A percentile compares a stretch with the other conserved stretches of the same genome.
Conservation (phyloP, 192 early-diverging fungal species). For the Spinellus fusiger region DNA sequence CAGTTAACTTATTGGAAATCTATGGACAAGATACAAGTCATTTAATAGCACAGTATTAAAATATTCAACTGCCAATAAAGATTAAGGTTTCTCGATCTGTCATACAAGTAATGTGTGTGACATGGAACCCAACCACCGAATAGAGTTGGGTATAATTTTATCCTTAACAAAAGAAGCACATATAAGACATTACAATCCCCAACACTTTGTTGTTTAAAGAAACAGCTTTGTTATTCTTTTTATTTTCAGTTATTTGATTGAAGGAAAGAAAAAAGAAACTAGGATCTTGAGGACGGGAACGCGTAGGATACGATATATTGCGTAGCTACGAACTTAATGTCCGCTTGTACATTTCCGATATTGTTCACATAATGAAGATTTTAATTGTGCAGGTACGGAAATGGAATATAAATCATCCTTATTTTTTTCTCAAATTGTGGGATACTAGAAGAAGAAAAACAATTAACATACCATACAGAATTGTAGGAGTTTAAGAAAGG, state of each 20-base stretch:
- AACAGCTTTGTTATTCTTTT: neutral
- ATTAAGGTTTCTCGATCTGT: too few relatives aligned
- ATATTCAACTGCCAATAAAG: too few relatives aligned
- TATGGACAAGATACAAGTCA: too few relatives aligned
- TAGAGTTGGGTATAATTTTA: too few relatives aligned
- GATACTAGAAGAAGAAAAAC: neutral
- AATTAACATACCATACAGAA: too few relatives aligned
- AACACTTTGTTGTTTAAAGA: neutral
- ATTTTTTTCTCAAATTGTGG: neutral
- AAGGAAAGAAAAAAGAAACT: neutral
- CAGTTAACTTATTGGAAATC: too few relatives aligned
- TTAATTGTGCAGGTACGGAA: neutral
- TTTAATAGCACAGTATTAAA: too few relatives aligned
- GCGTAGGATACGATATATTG: conserved; percentile 24
- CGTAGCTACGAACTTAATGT: conserved; percentile 19
- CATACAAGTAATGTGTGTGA: too few relatives aligned
- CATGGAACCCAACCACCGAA: too few relatives aligned
- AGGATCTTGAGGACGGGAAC: conserved; percentile 33
- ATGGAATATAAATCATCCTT: neutral
- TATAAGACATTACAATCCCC: too few relatives aligned
- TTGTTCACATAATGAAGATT: conserved; percentile 9
- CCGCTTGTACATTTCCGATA: conserved; percentile 16
- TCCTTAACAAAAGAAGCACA: neutral
- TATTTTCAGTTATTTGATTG: neutral
- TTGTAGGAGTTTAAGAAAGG: too few relatives aligned